Evolutionary conservation across 2,329 filamentous ascomycete genomes (phyloP), one percentile per base, ranked within the genome.

Genomic region (Microsporum ferrugineum): DNA sequence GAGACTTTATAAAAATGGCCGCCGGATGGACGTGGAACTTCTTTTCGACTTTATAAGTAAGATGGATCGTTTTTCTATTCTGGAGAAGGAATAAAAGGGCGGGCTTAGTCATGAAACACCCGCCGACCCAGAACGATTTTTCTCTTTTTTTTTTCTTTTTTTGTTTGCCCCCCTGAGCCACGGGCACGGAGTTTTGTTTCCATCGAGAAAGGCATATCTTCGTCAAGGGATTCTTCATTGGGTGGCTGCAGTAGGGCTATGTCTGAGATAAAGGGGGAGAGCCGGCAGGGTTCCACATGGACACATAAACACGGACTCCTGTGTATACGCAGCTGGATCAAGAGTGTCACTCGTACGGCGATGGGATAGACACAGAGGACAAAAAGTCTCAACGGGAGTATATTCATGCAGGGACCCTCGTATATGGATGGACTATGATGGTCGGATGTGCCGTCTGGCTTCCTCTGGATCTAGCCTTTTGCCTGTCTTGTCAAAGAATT

Each of bases 401-500:
- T 23, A 23, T 23, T 23, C 17, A 23, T 23, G 17, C 17, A 23
- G 17, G 17, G 17, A 23, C 17, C 17, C 17, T 23, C 17, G 17
- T 23, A 23, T 23, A 23, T 23, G 17, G 41, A 12, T 39, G 31
- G 53, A 31, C 14, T 34, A 47, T 3, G 39, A 43, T 47, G 38
- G 65, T 49, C 62, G 53, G 55, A 67, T 61, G 33, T 63, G 61
- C 43, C 66, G 64, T 61, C 65, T 69, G 14, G 68, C 69, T 59
- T 77, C 72, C 2, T 77, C 72, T 0, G 76, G 71, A 64, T 75
- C 71, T 31, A 81, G 65, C 2, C 71, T 69, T 45, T 77, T 71
- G 1, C 79, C 79, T 1, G 78, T 82, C 68, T 75, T 75, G 60
- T 80, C 78, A 60, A 71, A 76, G 71, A 82, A 82, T 29, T 71